phyloP scores from a whole-genome alignment of 2,329 filamentous ascomycete genomes.

The Epichloe bromicola region DNA sequence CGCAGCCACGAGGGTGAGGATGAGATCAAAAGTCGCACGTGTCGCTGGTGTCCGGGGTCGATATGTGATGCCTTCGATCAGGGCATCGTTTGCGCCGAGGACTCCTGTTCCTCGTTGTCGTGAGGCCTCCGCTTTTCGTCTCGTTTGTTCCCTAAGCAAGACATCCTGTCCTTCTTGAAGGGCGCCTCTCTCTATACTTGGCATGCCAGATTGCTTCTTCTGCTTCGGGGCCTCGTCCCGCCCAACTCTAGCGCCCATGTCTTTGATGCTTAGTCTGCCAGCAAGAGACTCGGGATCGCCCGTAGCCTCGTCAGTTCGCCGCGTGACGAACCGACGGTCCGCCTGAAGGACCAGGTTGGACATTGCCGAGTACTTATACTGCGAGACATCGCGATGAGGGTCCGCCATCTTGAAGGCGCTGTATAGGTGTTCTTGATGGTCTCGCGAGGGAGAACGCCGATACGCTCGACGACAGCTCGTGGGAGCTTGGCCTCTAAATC shows the following conservation, averaged over 20 bases:
- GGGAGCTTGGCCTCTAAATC: slow-evolving; percentile 19
- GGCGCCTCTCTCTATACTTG: slow-evolving; percentile 60
- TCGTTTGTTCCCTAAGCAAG: slow-evolving; percentile 70
- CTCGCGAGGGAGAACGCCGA: slow-evolving; percentile 19
- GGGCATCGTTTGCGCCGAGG: slow-evolving; percentile 68
- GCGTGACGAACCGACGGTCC: slow-evolving; percentile 88
- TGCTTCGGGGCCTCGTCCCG: slow-evolving; percentile 70
- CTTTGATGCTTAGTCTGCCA: slow-evolving; percentile 79
- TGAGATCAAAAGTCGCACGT: slow-evolving; percentile 84
- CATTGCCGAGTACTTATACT: slow-evolving; percentile 99
- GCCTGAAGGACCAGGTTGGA: slow-evolving; percentile 99
- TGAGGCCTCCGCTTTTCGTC: slow-evolving; percentile 61
- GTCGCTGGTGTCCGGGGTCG: slow-evolving; percentile 84
- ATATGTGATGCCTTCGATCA: slow-evolving; percentile 86
- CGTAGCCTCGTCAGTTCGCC: slow-evolving; percentile 86
- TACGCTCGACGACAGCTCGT: slow-evolving; percentile 25
- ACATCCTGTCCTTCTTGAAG: slow-evolving; percentile 75
- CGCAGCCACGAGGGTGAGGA: slow-evolving; percentile 78
- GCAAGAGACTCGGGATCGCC: slow-evolving; percentile 96
- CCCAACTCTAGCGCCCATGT: slow-evolving; percentile 81
- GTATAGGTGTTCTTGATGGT: slow-evolving; percentile 10
- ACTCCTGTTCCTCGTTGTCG: slow-evolving; percentile 64
- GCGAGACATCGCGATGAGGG: slow-evolving; percentile 70
- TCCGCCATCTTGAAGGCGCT: slow-evolving; percentile 51
- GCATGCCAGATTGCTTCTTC: slow-evolving; percentile 58